Conservation (phyloP, 2,329 filamentous ascomycete genomes). For the Phialocephala subalpina region DNA sequence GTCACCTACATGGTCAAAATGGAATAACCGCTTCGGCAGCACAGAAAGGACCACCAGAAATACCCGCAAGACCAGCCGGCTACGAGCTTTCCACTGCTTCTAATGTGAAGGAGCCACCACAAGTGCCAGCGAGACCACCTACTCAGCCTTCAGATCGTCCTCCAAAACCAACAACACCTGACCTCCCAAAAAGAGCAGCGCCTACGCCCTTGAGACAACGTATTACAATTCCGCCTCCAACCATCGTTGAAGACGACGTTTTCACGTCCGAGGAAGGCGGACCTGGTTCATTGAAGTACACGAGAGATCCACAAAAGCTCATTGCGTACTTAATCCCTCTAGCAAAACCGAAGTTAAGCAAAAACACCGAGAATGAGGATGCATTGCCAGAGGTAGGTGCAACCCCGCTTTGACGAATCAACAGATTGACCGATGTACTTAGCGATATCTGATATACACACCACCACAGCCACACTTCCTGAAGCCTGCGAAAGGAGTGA, state of each 20-base stretch:
- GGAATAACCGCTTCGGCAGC: background rate
- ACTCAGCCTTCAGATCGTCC: background rate
- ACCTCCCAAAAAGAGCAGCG: background rate
- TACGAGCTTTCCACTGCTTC: background rate
- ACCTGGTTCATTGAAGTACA: constrained; percentile 13
- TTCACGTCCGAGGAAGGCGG: background rate
- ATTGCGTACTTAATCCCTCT: constrained; percentile 29
- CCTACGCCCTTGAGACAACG: constrained; percentile 11
- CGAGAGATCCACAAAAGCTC: constrained; percentile 22
- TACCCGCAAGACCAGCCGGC: background rate
- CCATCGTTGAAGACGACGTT: constrained; percentile 10
- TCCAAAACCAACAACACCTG: constrained; percentile 10
- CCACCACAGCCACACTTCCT: constrained; percentile 25
- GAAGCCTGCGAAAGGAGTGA: constrained; percentile 23
- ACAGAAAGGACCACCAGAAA: background rate
- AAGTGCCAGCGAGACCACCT: constrained; percentile 8
- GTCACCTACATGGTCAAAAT: background rate
- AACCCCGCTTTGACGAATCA: background rate
- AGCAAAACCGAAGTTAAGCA: constrained; percentile 22
- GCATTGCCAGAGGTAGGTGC: constrained; percentile 9
- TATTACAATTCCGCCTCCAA: background rate
- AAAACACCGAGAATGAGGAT: constrained; percentile 5
- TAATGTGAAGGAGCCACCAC: background rate
- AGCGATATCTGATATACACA: constrained; percentile 28
- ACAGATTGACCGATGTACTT: background rate